Evolutionary conservation across 305 asterid genomes (phyloP), one percentile per base, ranked within the genome.

Genomic region (Fraxinus baroniana): DNA sequence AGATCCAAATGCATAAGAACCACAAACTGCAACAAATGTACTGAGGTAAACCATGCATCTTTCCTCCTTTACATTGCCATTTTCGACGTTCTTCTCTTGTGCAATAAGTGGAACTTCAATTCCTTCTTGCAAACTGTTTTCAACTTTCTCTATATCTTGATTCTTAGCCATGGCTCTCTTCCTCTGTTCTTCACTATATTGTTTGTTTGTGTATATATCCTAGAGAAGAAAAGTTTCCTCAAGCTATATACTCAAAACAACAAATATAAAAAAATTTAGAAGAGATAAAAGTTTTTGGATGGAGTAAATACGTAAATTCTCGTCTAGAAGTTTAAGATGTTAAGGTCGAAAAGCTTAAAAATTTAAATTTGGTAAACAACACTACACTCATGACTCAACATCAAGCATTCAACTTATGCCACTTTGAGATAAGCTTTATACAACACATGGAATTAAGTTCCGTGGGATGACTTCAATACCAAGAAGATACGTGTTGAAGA

Each of bases 1-100:
- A 60, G 93, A 86, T 82, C 99, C 99, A 76, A 94, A 96, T 22
- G 95, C 91, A 76, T 85, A 94, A 68, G 98, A 92, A 49, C 99
- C 98, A 79, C 98, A 96, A 74, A 93, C 97, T 35, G 98, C 98
- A 41, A 93, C 93, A 24, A 92, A 88, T 33, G 98, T 96, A 73
- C 90, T 92, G 84, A 94, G 88, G 82, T 94, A 94, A 66, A 94
- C 93, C 99, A 96, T 94, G 87, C 87, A 90, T 80, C 93, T 90
- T 1, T 89, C 90, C 82, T 90, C 94, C 78, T 87, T 84, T 10
- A 83, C 81, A 55, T 83, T 77, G 33, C 39, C 1, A 0, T 71
- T 71, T 33, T 71, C 44, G 37, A 68, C 36, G 17, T 71, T 79
- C 85, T 79, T 86, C 76, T 66, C 90, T 13, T 35, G 84, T 15